Evolutionary conservation across 768 basidiomycete species (phyloP).

Genomic region (Punctularia strigosozonata): DNA sequence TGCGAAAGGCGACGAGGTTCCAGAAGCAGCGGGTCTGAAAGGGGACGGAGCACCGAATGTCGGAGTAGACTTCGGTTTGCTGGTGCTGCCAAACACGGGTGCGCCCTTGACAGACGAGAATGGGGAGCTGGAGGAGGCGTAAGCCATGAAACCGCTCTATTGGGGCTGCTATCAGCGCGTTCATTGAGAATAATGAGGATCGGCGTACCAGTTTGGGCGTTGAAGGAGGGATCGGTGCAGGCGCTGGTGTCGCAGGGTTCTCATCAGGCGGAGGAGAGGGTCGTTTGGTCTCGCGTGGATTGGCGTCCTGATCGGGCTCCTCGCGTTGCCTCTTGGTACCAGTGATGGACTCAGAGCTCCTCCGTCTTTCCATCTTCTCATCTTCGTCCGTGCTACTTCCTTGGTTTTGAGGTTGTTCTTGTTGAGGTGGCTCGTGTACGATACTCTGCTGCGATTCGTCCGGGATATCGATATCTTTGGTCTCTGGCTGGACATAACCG

Average conservation of each 20-base stretch:
- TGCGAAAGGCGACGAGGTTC: no score
- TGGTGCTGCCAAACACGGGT: slow-evolving; percentile 28
- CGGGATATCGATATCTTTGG: not conserved
- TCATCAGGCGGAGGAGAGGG: slow-evolving; percentile 17
- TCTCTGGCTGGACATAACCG: not conserved
- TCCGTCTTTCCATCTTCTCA: slow-evolving; percentile 59
- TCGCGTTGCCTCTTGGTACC: slow-evolving; percentile 29
- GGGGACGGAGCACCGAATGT: slow-evolving; percentile 16
- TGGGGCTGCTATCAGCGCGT: not conserved
- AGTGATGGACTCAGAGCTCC: slow-evolving; percentile 35
- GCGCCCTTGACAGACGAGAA: slow-evolving; percentile 66
- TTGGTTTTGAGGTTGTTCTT: slow-evolving; percentile 5
- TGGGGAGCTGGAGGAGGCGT: slow-evolving; percentile 62
- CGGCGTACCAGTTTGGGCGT: slow-evolving; percentile 37
- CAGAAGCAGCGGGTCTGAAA: slow-evolving; percentile 9
- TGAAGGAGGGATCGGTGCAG: slow-evolving; percentile 14
- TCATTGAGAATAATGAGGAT: slow-evolving; percentile 6
- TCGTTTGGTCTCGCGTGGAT: slow-evolving; percentile 30
- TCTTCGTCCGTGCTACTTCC: slow-evolving; percentile 20
- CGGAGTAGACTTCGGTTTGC: slow-evolving; percentile 21
- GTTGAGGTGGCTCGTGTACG: slow-evolving; percentile 1
- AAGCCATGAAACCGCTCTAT: slow-evolving; percentile 70
- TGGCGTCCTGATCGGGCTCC: slow-evolving; percentile 49
- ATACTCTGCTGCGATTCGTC: not conserved
- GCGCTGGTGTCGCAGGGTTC: slow-evolving; percentile 5